phyloP scores from a whole-genome alignment of 495 filamentous ascomycete species.

The Hypoxylon lenormandii region DNA sequence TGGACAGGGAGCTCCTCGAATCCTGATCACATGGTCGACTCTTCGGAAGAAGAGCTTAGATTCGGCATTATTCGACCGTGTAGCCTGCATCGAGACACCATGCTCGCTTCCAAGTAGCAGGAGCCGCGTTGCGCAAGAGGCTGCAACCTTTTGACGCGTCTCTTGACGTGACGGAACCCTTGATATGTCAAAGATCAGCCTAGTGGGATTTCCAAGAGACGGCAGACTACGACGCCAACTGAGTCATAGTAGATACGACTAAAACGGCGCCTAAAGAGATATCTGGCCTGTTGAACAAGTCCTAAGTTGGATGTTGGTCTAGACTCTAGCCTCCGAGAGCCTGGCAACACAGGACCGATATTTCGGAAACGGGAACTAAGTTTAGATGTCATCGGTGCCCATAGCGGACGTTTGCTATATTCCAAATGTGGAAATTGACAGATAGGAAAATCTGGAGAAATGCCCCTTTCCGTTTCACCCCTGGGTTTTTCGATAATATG shows the following conservation, averaged over 20 bases:
- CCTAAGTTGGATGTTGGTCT: slow-evolving; percentile 5
- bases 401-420: slow-evolving; percentile 21
- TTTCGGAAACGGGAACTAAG: slow-evolving; percentile 45
- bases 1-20: slow-evolving; percentile 15
- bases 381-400: slow-evolving; percentile 37
- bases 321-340: slow-evolving; percentile 18
- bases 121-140: slow-evolving; percentile 23
- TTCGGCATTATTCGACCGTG: slow-evolving; percentile 39
- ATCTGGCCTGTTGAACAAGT: slow-evolving; percentile 4
- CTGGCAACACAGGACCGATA: slow-evolving; percentile 27
- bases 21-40: slow-evolving; percentile 38
- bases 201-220: slow-evolving; percentile 16
- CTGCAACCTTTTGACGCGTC: slow-evolving; percentile 23
- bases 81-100: slow-evolving; percentile 16
- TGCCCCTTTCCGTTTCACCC: slow-evolving; percentile 27
- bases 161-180: slow-evolving; percentile 24
- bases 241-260: slow-evolving; percentile 12
- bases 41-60: slow-evolving; percentile 34
- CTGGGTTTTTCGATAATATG: slow-evolving; percentile 26
- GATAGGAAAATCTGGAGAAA: slow-evolving; percentile 24
- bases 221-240: slow-evolving; percentile 10
- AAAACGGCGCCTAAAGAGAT: slow-evolving; percentile 2
- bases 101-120: slow-evolving; percentile 13
- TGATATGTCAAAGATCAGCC: slow-evolving; percentile 34
- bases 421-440: slow-evolving; percentile 34